Evolutionary conservation across 2,329 filamentous ascomycete genomes (phyloP).

Genomic region (Colletotrichum euphorbiae): DNA sequence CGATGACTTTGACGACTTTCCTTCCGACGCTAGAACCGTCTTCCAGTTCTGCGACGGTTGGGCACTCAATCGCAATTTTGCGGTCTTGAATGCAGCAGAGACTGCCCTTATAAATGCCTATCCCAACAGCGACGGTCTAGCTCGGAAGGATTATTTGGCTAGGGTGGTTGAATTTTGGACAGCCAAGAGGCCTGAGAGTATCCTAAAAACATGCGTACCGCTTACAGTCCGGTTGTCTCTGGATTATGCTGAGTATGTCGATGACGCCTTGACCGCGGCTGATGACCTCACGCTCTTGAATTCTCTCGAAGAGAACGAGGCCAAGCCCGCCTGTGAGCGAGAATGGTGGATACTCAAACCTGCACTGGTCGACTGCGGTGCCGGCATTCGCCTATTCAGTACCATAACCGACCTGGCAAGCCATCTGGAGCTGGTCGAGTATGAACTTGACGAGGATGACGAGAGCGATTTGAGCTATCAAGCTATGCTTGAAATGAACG

Average conservation of each 20-base stretch:
- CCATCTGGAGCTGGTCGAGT: constrained; percentile 50
- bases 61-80: constrained; percentile 50
- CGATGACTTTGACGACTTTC: constrained; percentile 46
- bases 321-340: constrained; percentile 44
- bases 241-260: constrained; percentile 54
- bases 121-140: constrained; percentile 53
- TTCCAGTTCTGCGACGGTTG: constrained; percentile 52
- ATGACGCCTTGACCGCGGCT: constrained; percentile 51
- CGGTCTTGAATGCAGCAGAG: constrained; percentile 46
- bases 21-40: constrained; percentile 39
- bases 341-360: constrained; percentile 57
- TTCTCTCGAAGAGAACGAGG: constrained; percentile 50
- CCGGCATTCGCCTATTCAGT: constrained; percentile 54
- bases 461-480: constrained; percentile 43
- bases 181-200: constrained; percentile 49
- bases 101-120: constrained; percentile 52
- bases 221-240: constrained; percentile 50
- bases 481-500: background rate
- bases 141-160: constrained; percentile 52
- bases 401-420: constrained; percentile 51
- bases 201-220: constrained; percentile 47
- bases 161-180: constrained; percentile 51
- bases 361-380: constrained; percentile 53
- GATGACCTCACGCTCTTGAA: constrained; percentile 51
- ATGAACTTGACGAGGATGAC: constrained; percentile 46